A percentile compares a stretch with the other conserved stretches of the same genome.
These are phyloP conservation scores for Kwoniella europaea DNA, from an alignment of 768 basidiomycete species.

Conservation along the genomic window DNA sequence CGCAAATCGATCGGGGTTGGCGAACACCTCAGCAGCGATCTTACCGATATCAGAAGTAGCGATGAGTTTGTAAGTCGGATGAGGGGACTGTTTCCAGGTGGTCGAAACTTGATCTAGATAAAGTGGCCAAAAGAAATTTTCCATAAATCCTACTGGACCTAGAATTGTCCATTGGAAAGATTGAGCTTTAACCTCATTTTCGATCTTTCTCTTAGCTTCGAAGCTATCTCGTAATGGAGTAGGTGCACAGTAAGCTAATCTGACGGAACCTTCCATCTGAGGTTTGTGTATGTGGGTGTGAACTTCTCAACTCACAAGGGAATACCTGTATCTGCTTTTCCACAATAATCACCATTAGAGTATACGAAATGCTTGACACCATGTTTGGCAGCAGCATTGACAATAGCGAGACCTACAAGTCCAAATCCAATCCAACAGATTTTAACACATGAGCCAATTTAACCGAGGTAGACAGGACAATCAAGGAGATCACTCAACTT, in stretches of 20 bases:
- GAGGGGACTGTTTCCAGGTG: conserved; percentile 15
- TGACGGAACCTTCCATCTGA: too few relatives aligned
- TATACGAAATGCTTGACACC: conserved; percentile 34
- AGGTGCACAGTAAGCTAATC: too few relatives aligned
- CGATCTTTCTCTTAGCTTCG: conserved; percentile 21
- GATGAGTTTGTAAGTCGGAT: conserved; percentile 18
- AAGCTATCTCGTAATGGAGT: conserved; percentile 10
- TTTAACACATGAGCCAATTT: too few relatives aligned
- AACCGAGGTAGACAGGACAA: background rate
- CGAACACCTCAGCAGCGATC: conserved; percentile 21
- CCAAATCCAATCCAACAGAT: too few relatives aligned
- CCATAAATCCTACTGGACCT: conserved; percentile 26
- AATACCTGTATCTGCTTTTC: conserved; percentile 13
- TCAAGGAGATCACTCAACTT: background rate
- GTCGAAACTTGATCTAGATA: conserved; percentile 20
- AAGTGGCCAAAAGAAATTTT: conserved; percentile 21
- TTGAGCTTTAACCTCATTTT: conserved; percentile 8
- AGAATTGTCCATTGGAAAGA: conserved; percentile 22
- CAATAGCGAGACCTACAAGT: conserved; percentile 18
- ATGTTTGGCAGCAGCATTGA: conserved; percentile 22
- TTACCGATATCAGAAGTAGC: conserved; percentile 24
- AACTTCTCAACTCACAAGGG: conserved; percentile 9
- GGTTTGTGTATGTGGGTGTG: background rate
- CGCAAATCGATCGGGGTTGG: conserved; percentile 10
- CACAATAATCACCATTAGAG: conserved; percentile 21